phyloP scores from a whole-genome alignment of 805 yeast species.

The Wickerhamomyces hampshirensis region DNA sequence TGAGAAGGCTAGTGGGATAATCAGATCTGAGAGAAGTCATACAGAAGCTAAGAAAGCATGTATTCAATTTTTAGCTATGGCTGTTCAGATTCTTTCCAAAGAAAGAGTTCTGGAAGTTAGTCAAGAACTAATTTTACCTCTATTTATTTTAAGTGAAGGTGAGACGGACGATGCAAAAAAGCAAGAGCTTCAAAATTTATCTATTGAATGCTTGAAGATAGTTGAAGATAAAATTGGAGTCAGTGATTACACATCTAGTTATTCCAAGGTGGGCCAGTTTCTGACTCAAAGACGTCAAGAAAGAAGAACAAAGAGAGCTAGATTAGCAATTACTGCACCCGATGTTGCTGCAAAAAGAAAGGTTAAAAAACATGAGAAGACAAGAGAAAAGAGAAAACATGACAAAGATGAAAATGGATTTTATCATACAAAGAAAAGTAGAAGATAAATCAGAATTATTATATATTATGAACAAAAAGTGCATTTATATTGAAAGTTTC shows the following conservation, averaged over 20 bases:
- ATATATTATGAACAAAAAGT: too few species aligned
- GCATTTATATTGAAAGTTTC: too few species aligned
- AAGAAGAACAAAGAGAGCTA: constrained; percentile 70
- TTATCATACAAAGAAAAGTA: constrained; percentile 52
- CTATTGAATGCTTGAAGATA: constrained; percentile 63
- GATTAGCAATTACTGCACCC: constrained; percentile 72
- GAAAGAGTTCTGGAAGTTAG: constrained; percentile 39
- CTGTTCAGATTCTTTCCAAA: constrained; percentile 43
- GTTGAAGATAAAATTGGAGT: constrained; percentile 68
- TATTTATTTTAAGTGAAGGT: constrained; percentile 43
- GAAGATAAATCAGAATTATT: too few species aligned
- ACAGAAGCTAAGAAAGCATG: constrained; percentile 58
- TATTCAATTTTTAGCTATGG: constrained; percentile 66
- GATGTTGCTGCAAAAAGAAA: constrained; percentile 77
- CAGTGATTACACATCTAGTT: constrained; percentile 57
- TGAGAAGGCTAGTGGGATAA: constrained; percentile 52
- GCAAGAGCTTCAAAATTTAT: constrained; percentile 46
- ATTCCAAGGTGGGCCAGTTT: constrained; percentile 56
- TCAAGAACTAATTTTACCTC: constrained; percentile 48
- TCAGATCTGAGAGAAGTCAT: constrained; percentile 62
- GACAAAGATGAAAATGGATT: constrained; percentile 74
- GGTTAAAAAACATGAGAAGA: constrained; percentile 67
- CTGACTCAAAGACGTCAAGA: constrained; percentile 66
- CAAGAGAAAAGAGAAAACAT: constrained; percentile 71
- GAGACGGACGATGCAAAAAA: constrained; percentile 41